Conservation (phyloP, 2,329 filamentous ascomycete species). For the Trichocomaceae sp. region DNA sequence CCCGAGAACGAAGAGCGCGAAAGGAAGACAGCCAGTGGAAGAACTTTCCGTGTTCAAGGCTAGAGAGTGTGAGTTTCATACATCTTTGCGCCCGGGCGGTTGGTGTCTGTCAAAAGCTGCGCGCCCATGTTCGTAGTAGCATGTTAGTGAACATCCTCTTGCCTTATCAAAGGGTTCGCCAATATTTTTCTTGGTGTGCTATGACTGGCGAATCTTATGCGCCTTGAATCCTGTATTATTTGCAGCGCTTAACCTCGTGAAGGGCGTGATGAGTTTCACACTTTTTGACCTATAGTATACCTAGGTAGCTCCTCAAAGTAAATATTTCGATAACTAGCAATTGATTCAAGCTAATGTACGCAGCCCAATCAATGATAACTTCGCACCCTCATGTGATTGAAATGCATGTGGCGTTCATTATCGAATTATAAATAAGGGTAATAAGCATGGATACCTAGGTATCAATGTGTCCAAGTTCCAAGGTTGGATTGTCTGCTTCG, state of each 20-base stretch:
- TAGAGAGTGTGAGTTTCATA: neutral
- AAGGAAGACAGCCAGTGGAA: slow-evolving; percentile 92
- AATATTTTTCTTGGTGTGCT: neutral
- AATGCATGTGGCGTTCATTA: neutral
- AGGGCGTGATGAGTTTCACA: neutral
- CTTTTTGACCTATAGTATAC: neutral
- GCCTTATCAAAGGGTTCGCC: neutral
- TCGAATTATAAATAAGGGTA: no score
- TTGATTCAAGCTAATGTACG: neutral
- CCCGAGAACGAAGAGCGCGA: slow-evolving; percentile 97
- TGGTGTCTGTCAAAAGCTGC: neutral
- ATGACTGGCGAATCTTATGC: neutral
- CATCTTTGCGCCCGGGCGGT: neutral
- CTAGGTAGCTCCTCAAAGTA: neutral
- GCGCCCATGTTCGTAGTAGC: neutral
- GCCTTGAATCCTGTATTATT: neutral
- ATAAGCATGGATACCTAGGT: no score
- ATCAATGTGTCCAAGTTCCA: no score
- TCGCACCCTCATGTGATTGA: neutral
- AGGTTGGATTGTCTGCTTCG: neutral
- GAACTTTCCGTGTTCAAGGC: slow-evolving; percentile 70
- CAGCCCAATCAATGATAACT: neutral
- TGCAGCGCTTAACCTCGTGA: neutral
- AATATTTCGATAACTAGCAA: neutral
- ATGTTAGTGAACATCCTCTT: neutral